A percentile compares a stretch with the other conserved stretches of the same genome.
These are phyloP conservation scores for Pelargonium australe DNA, from an alignment of 441 rosid species.

Conservation along the genomic window DNA sequence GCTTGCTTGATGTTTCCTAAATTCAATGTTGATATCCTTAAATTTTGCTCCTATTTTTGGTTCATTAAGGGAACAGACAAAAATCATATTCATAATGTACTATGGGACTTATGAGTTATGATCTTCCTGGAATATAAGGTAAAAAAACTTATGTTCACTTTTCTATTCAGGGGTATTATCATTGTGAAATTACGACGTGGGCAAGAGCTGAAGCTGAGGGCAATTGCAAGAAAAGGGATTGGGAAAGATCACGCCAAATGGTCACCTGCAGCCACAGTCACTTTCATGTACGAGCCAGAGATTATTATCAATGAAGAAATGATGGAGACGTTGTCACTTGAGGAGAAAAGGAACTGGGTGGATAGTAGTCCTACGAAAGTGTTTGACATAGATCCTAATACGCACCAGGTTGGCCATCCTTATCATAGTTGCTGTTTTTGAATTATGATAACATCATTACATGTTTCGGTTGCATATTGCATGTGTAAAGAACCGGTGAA, in stretches of 20 bases:
- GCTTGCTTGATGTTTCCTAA: no score
- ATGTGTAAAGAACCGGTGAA: neutral
- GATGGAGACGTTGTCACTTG: conserved; percentile 69
- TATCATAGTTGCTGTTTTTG: neutral
- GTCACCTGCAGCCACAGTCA: conserved; percentile 97
- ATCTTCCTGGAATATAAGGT: neutral
- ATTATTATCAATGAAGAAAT: conserved; percentile 77
- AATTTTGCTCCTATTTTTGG: no score
- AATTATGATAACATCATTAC: neutral
- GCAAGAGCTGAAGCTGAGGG: conserved; percentile 78
- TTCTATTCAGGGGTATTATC: conserved; percentile 58
- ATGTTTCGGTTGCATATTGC: neutral
- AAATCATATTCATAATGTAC: neutral
- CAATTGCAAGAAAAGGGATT: conserved; percentile 86
- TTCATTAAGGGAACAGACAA: no score
- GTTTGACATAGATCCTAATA: conserved; percentile 55
- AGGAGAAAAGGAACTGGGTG: conserved; percentile 61
- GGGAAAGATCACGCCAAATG: conserved; percentile 96
- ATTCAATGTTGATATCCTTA: no score
- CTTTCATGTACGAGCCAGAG: conserved; percentile 89
- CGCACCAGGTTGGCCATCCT: conserved; percentile 46
- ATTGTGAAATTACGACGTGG: conserved; percentile 82
- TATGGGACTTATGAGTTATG: neutral
- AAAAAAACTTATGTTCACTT: neutral
- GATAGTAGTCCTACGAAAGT: conserved; percentile 90